Evolutionary conservation across 148 eudicot species (phyloP).

Genomic region (Gaultheria prostrata): DNA sequence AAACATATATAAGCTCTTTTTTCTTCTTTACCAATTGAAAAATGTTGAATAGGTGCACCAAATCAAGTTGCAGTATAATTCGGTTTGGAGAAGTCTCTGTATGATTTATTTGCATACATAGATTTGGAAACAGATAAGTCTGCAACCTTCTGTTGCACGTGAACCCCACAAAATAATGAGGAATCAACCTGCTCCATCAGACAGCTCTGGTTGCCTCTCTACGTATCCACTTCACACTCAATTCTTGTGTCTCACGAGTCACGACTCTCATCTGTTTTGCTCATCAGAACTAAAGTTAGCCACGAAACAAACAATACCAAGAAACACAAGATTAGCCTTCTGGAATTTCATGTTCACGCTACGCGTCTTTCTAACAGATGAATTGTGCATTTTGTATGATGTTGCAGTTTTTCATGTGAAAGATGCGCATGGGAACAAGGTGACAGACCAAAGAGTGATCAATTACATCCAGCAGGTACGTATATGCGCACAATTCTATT

Average conservation of each 20-base stretch:
- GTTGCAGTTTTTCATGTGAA: conserved; percentile 91
- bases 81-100: too few relatives aligned
- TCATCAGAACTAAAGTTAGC: not conserved
- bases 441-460: conserved; percentile 71
- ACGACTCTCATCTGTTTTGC: not conserved
- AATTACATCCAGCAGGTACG: conserved; percentile 93
- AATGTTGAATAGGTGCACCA: conserved; percentile 5
- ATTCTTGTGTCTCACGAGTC: not conserved
- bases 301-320: not conserved
- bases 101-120: too few relatives aligned
- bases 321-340: not conserved
- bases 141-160: too few relatives aligned
- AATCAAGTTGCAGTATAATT: not conserved
- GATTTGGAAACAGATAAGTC: too few relatives aligned
- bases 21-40: not conserved
- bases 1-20: not conserved
- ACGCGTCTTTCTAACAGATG: not conserved
- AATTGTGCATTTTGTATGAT: not conserved
- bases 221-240: not conserved
- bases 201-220: too few relatives aligned
- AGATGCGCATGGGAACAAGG: conserved; percentile 74
- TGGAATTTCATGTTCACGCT: not conserved
- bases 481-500: conserved; percentile 11
- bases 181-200: too few relatives aligned
- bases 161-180: too few relatives aligned